Conservation (phyloP, 2,329 filamentous ascomycete species). For the Aureobasidium sp. region DNA sequence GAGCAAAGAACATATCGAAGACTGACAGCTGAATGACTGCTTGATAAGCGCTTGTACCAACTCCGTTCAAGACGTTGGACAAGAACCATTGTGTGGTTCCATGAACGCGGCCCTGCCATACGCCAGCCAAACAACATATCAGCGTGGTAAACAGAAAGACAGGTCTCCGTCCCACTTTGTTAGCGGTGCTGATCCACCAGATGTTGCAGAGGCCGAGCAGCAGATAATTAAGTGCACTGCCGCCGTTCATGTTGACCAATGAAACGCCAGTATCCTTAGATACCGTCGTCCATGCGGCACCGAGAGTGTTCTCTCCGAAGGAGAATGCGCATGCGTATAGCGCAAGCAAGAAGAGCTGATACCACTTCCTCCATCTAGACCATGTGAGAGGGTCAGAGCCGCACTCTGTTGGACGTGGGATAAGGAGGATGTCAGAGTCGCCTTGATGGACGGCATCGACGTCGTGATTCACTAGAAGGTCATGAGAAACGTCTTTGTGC, state of each 20-base stretch:
- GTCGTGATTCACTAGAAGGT: conserved; percentile 14
- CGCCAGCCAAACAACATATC: conserved; percentile 25
- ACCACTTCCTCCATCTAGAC: conserved; percentile 33
- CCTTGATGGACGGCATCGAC: conserved; percentile 21
- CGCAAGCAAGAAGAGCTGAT: conserved; percentile 34
- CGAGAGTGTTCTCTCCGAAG: conserved; percentile 36
- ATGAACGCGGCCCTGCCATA: conserved; percentile 29
- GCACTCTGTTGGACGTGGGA: conserved; percentile 29
- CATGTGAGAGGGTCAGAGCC: conserved; percentile 27
- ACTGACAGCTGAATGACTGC: conserved; percentile 35
- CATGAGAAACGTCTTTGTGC: neutral
- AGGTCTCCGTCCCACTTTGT: conserved; percentile 35
- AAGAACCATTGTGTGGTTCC: conserved; percentile 29
- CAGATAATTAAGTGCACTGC: conserved; percentile 36
- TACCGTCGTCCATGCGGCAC: conserved; percentile 38
- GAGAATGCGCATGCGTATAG: conserved; percentile 37
- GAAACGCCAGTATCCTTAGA: conserved; percentile 33
- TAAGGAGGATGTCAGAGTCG: conserved; percentile 27
- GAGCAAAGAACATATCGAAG: conserved; percentile 36
- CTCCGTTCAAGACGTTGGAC: conserved; percentile 27
- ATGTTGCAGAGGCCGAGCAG: conserved; percentile 37
- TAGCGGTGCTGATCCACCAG: conserved; percentile 32
- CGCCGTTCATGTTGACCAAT: conserved; percentile 36
- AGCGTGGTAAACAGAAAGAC: conserved; percentile 32
- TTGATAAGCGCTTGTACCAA: conserved; percentile 34